Evolutionary conservation across 2,329 filamentous ascomycete genomes (phyloP).

Genomic region (Dichotomopilus funicola): DNA sequence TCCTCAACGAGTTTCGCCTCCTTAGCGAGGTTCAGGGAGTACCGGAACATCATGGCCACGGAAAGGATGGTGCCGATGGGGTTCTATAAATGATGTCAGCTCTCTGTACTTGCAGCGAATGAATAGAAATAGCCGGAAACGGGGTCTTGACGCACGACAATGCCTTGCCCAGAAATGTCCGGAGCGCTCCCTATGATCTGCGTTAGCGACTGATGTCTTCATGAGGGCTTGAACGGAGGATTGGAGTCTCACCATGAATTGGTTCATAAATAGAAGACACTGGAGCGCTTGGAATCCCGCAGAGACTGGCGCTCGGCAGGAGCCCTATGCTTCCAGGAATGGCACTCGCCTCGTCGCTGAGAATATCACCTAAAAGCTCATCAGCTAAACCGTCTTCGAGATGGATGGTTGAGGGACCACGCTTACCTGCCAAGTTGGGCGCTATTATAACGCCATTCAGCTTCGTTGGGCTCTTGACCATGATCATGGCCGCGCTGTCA

Average conservation of each 20-base stretch:
- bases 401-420: too few species aligned
- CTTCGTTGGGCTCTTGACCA: slow-evolving; percentile 86
- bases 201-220: neutral
- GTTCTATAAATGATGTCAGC: slow-evolving; percentile 39
- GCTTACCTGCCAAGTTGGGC: slow-evolving; percentile 51
- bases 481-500: slow-evolving; percentile 93
- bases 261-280: slow-evolving; percentile 95
- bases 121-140: too few species aligned
- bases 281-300: slow-evolving; percentile 76
- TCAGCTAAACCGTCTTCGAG: too few species aligned
- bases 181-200: slow-evolving; percentile 65
- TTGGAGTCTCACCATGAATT: slow-evolving; percentile 66
- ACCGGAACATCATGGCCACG: slow-evolving; percentile 91
- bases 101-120: too few species aligned
- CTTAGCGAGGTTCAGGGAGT: slow-evolving; percentile 73
- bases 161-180: slow-evolving; percentile 84
- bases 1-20: slow-evolving; percentile 75
- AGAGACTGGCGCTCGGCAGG: slow-evolving; percentile 79
- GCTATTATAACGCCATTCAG: slow-evolving; percentile 90
- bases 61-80: slow-evolving; percentile 88
- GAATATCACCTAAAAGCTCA: slow-evolving; percentile 82
- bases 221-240: neutral
- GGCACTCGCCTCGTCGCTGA: slow-evolving; percentile 89
- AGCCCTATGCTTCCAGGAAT: slow-evolving; percentile 88
- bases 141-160: slow-evolving; percentile 44